phyloP scores from a whole-genome alignment of 345 rosid genomes.

The Eutrema yunnanense region DNA sequence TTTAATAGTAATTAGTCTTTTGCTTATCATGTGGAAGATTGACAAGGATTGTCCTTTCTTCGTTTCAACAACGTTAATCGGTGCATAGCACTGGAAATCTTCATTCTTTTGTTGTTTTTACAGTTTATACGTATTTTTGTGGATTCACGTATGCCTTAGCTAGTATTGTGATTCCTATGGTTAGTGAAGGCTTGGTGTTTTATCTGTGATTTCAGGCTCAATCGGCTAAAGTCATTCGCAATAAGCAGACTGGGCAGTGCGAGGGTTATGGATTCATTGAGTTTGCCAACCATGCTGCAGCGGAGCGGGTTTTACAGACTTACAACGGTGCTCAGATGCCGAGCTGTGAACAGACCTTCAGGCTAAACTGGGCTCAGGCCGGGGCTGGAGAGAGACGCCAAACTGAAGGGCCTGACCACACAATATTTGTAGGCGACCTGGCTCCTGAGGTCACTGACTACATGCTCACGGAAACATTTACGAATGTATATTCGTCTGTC shows the following conservation, averaged over 20 bases:
- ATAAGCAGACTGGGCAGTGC: constrained; percentile 50
- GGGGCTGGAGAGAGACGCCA: constrained; percentile 91
- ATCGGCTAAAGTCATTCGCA: constrained; percentile 82
- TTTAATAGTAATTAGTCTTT: background rate
- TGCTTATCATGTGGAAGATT: background rate
- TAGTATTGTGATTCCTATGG: background rate
- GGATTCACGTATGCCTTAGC: background rate
- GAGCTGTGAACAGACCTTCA: constrained; percentile 57
- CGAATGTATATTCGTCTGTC: constrained; percentile 49
- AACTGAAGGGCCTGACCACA: constrained; percentile 68
- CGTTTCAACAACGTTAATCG: too few species aligned
- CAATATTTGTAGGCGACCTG: constrained; percentile 87
- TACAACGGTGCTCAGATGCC: constrained; percentile 82
- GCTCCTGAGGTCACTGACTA: constrained; percentile 85
- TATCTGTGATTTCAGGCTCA: constrained; percentile 32
- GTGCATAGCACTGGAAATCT: background rate
- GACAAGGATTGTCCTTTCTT: too few species aligned
- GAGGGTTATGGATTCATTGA: constrained; percentile 95
- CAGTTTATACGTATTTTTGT: background rate
- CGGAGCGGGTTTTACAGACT: constrained; percentile 73
- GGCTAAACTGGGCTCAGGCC: constrained; percentile 87
- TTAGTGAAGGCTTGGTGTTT: background rate
- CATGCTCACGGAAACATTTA: constrained; percentile 67
- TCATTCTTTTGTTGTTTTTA: background rate
- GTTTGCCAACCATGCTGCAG: constrained; percentile 58